These are phyloP conservation scores for Pinus taeda DNA, from an alignment of 75 land plant genomes.

Conservation along the genomic window DNA sequence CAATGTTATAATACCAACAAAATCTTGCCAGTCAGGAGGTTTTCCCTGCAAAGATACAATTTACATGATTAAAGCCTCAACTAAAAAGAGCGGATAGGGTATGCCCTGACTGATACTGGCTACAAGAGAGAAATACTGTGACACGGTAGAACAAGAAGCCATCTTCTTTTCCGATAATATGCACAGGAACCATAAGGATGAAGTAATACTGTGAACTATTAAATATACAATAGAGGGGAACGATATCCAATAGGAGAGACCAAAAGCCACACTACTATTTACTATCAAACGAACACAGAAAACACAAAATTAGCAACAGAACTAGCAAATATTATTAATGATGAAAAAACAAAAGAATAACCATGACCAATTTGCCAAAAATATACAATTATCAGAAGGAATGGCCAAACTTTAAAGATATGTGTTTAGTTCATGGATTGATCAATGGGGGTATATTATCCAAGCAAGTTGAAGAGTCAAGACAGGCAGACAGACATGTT, in stretches of 20 bases:
- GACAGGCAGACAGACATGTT: too few species aligned
- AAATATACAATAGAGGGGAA: neutral
- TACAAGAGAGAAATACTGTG: neutral
- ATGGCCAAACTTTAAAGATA: too few species aligned
- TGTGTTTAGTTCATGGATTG: too few species aligned
- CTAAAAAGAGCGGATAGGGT: slow-evolving; percentile 3
- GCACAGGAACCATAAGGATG: neutral
- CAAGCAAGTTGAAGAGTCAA: too few species aligned
- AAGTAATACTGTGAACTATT: too few species aligned
- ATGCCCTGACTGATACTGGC: neutral
- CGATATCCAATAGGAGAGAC: neutral
- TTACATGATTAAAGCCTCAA: neutral
- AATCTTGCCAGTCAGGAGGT: slow-evolving; percentile 98
- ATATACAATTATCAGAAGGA: too few species aligned
- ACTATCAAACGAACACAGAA: too few species aligned
- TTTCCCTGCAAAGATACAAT: slow-evolving; percentile 54
- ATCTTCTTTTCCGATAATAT: neutral
- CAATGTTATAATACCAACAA: slow-evolving; percentile 82
- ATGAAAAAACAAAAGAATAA: too few species aligned
- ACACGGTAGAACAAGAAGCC: neutral
- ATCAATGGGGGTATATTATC: too few species aligned
- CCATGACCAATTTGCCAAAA: too few species aligned
- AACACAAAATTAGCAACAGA: too few species aligned
- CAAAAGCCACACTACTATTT: neutral
- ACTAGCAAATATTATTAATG: too few species aligned